Evolutionary conservation across 1,284 basidiomycete genomes (phyloP).

Genomic region (Spongispora temasekensis): DNA sequence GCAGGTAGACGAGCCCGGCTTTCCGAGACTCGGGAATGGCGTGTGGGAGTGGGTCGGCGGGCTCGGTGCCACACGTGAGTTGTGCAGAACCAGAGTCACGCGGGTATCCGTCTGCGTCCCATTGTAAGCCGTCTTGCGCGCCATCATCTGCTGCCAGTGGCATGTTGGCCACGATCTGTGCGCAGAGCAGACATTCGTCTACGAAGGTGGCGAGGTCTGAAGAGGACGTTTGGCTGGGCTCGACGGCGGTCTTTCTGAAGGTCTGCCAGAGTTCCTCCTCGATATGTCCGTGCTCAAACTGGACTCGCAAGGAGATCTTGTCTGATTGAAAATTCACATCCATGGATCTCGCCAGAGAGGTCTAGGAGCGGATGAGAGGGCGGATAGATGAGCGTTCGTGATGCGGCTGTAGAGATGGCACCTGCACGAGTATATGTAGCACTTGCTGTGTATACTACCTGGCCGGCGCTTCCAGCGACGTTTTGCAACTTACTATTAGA

Average conservation of each 20-base stretch:
- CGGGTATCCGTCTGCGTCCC: not conserved
- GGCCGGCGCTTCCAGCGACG: too few species aligned
- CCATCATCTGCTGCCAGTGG: too few species aligned
- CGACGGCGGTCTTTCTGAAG: constrained; percentile 27
- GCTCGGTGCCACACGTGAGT: not conserved
- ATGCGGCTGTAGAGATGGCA: constrained; percentile 15
- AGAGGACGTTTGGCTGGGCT: constrained; percentile 27
- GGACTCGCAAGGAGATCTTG: constrained; percentile 12
- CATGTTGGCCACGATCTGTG: constrained; percentile 16
- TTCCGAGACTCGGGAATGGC: not conserved
- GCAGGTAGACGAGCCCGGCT: constrained; percentile 50
- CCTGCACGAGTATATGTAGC: constrained; percentile 5
- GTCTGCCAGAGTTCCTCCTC: constrained; percentile 21
- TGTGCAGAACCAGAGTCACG: not conserved
- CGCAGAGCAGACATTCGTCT: constrained; percentile 33
- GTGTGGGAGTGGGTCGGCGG: accelerated
- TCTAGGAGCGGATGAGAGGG: not conserved
- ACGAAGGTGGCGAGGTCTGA: constrained; percentile 25
- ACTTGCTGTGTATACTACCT: constrained; percentile 20
- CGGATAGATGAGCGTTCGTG: constrained; percentile 6
- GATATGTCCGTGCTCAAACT: not conserved
- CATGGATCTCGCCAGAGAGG: constrained; percentile 12
- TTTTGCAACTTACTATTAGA: constrained; percentile 1
- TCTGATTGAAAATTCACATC: constrained; percentile 10
- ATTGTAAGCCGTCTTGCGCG: too few species aligned